Evolutionary conservation across 2,329 filamentous ascomycete species (phyloP).

Genomic region (Thelonectria discophora): DNA sequence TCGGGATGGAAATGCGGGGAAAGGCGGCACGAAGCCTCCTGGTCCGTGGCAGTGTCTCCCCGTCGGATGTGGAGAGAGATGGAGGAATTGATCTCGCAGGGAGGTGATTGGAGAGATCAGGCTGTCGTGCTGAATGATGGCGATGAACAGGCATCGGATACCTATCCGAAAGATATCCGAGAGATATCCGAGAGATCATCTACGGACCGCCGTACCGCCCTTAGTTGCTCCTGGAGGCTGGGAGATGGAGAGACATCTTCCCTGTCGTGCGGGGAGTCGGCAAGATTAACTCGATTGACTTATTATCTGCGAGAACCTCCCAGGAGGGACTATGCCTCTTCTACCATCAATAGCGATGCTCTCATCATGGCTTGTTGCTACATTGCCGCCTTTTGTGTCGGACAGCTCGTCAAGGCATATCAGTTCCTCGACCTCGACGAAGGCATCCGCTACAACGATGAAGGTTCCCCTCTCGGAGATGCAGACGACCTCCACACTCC

Average conservation of each 20-base stretch:
- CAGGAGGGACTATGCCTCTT: neutral
- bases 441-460: slow-evolving; percentile 21
- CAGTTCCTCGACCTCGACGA: slow-evolving; percentile 21
- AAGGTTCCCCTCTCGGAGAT: neutral
- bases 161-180: too few species aligned
- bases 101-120: too few species aligned
- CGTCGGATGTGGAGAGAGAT: neutral
- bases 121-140: too few species aligned
- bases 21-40: neutral
- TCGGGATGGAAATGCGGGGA: neutral
- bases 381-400: slow-evolving; percentile 22
- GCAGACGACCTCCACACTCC: neutral
- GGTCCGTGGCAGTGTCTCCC: neutral
- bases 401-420: slow-evolving; percentile 20
- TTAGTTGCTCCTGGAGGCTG: too few species aligned
- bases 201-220: too few species aligned
- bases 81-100: neutral
- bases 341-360: neutral
- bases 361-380: slow-evolving; percentile 19
- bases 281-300: too few species aligned
- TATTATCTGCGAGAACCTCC: too few species aligned
- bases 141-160: too few species aligned
- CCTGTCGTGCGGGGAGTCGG: too few species aligned
- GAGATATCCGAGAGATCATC: too few species aligned
- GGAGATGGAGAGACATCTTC: too few species aligned